Percentiles rank a stretch among this genome's conserved stretches.
These are phyloP conservation scores for Tetracentron sinense DNA, from an alignment of 164 flowering plant species.

Conservation along the genomic window DNA sequence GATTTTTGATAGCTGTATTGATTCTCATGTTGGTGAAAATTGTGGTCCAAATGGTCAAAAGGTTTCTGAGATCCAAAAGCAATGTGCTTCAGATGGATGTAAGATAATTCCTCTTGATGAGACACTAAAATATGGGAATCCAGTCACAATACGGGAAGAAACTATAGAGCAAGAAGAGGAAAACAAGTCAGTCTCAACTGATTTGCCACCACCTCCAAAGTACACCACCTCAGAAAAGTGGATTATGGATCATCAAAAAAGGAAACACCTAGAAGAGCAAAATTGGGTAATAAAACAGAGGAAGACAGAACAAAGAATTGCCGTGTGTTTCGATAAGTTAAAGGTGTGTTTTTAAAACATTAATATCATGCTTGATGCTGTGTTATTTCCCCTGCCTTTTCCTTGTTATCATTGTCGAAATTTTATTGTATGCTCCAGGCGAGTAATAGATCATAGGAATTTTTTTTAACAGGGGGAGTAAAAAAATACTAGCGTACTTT, in stretches of 20 bases:
- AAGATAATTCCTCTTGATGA: slow-evolving; percentile 19
- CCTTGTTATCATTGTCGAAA: neutral
- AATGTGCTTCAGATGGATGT: slow-evolving; percentile 24
- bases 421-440: neutral
- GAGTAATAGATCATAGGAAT: neutral
- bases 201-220: slow-evolving; percentile 53
- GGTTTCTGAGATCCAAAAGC: slow-evolving; percentile 25
- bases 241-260: slow-evolving; percentile 73
- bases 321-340: slow-evolving; percentile 46
- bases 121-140: slow-evolving; percentile 13
- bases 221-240: slow-evolving; percentile 80
- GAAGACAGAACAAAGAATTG: slow-evolving; percentile 62
- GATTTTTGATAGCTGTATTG: slow-evolving; percentile 8
- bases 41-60: slow-evolving; percentile 20
- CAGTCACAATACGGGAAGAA: slow-evolving; percentile 18
- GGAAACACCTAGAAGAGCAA: slow-evolving; percentile 47
- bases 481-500: neutral
- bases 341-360: slow-evolving; percentile 49
- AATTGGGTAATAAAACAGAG: slow-evolving; percentile 65
- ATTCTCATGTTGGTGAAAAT: slow-evolving; percentile 8
- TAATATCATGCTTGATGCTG: neutral
- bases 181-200: slow-evolving; percentile 26
- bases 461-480: neutral
- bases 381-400: neutral
- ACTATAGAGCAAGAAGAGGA: slow-evolving; percentile 41